phyloP scores from a whole-genome alignment of 495 filamentous ascomycete genomes.

The Lepraria neglecta region DNA sequence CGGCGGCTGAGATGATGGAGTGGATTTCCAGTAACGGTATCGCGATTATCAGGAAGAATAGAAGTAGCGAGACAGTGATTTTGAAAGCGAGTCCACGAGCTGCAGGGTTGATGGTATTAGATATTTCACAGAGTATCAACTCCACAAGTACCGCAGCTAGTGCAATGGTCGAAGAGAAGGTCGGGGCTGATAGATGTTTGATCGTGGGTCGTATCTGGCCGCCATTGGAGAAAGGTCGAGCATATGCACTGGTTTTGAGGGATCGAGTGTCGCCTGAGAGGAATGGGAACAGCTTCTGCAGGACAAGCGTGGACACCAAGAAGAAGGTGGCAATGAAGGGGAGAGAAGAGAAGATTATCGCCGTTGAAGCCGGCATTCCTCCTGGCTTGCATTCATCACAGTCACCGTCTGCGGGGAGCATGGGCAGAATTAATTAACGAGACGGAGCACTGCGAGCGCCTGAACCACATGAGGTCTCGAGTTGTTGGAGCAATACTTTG shows the following conservation, averaged over 20 bases:
- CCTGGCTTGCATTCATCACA: conserved; percentile 40
- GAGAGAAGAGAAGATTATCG: conserved; percentile 43
- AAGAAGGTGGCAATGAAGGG: conserved; percentile 59
- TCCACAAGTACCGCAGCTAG: conserved; percentile 67
- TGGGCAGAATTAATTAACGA: conserved; percentile 17
- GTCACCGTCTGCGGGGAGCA: conserved; percentile 34
- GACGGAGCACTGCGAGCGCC: background rate
- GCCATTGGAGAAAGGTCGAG: conserved; percentile 24
- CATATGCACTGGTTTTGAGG: conserved; percentile 27
- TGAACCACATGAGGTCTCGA: conserved; percentile 6
- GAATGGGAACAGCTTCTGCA: conserved; percentile 57
- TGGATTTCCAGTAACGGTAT: conserved; percentile 69
- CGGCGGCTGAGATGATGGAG: conserved; percentile 53
- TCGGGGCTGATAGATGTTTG: conserved; percentile 46
- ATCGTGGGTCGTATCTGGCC: conserved; percentile 19
- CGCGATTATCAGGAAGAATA: conserved; percentile 59
- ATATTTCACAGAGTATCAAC: conserved; percentile 71
- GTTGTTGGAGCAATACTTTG: background rate
- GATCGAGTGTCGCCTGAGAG: conserved; percentile 48
- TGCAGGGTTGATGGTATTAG: conserved; percentile 56
- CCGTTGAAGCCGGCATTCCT: conserved; percentile 23
- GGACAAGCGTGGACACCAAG: conserved; percentile 48
- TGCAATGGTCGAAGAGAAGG: conserved; percentile 66
- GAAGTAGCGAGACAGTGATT: conserved; percentile 56
- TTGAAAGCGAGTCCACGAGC: conserved; percentile 57